Percentiles rank a stretch among this genome's conserved stretches.
phyloP scores from a whole-genome alignment of 2,329 filamentous ascomycete species.

The Stenocarpella maydis region DNA sequence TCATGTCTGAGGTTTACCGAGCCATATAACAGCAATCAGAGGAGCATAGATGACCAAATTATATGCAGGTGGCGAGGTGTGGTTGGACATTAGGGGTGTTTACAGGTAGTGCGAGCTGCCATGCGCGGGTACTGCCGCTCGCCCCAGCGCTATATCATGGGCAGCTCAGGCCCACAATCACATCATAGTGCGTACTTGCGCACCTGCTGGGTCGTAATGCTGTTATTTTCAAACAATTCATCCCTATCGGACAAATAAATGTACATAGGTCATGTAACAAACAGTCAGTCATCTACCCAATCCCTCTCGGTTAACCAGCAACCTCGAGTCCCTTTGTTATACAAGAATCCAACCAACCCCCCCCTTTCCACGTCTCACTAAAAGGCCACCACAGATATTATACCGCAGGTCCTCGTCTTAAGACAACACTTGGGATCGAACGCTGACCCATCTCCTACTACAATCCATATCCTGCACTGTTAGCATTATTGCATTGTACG shows the following conservation, averaged over 20 bases:
- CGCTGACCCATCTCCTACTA: not conserved
- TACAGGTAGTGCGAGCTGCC: not conserved
- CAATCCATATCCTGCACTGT: not conserved
- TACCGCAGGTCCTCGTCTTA: not conserved
- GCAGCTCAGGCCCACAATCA: not conserved
- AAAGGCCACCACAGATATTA: not conserved
- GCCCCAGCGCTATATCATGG: not conserved
- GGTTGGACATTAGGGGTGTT: not conserved
- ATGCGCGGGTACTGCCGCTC: not conserved
- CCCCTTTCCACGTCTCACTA: not conserved
- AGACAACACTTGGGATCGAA: not conserved
- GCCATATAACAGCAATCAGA: not conserved
- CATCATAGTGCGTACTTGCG: not conserved
- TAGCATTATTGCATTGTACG: not conserved
- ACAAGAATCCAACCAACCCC: not conserved
- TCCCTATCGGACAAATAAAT: not conserved
- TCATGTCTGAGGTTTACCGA: not conserved
- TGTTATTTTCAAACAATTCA: not conserved
- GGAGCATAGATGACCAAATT: no score
- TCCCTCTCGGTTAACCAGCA: not conserved
- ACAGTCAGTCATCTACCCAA: not conserved
- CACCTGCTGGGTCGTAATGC: not conserved
- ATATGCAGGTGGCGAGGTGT: not conserved
- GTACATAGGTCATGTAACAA: not conserved
- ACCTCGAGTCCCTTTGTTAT: not conserved